Conservation (phyloP, 2,329 filamentous ascomycete species). For the Geoglossum cookeanum region DNA sequence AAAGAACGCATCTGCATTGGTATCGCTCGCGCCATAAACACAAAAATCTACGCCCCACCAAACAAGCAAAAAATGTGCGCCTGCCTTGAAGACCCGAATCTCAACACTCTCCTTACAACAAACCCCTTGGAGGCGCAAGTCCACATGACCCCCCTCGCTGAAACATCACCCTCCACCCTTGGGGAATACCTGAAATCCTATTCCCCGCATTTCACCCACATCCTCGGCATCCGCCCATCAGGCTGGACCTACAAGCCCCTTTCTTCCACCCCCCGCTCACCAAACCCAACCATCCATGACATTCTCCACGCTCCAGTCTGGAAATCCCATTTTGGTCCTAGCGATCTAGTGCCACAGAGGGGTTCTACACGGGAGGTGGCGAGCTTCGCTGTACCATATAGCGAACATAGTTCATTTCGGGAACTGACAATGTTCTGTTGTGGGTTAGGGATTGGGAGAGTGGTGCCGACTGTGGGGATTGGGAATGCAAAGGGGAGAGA, state of each 20-base stretch:
- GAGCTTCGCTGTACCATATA: slow-evolving; percentile 90
- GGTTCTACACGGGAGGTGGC: slow-evolving; percentile 67
- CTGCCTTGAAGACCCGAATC: slow-evolving; percentile 69
- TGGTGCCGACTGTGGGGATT: slow-evolving; percentile 90
- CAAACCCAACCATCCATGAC: slow-evolving; percentile 42
- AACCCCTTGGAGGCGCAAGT: slow-evolving; percentile 77
- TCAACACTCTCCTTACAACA: slow-evolving; percentile 56
- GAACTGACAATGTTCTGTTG: slow-evolving; percentile 91
- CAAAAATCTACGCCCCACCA: slow-evolving; percentile 75
- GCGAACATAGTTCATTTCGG: slow-evolving; percentile 85
- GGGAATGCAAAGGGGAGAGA: slow-evolving; percentile 42
- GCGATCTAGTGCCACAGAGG: slow-evolving; percentile 60
- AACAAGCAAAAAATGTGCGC: slow-evolving; percentile 69
- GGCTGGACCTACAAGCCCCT: slow-evolving; percentile 85
- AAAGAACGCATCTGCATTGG: slow-evolving; percentile 92
- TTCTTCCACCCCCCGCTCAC: slow-evolving; percentile 38
- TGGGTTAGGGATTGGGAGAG: slow-evolving; percentile 64
- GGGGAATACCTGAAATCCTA: slow-evolving; percentile 26
- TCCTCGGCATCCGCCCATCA: slow-evolving; percentile 80
- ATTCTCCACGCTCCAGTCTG: slow-evolving; percentile 52
- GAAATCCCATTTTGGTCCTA: slow-evolving; percentile 51
- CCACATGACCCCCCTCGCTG: slow-evolving; percentile 93
- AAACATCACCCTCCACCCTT: slow-evolving; percentile 58
- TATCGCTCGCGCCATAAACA: slow-evolving; percentile 67
- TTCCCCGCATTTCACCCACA: slow-evolving; percentile 62